Percentiles rank a stretch among this genome's conserved stretches.
These are phyloP conservation scores for Xylaria telfairii DNA, from an alignment of 495 filamentous ascomycete species.

Conservation along the genomic window DNA sequence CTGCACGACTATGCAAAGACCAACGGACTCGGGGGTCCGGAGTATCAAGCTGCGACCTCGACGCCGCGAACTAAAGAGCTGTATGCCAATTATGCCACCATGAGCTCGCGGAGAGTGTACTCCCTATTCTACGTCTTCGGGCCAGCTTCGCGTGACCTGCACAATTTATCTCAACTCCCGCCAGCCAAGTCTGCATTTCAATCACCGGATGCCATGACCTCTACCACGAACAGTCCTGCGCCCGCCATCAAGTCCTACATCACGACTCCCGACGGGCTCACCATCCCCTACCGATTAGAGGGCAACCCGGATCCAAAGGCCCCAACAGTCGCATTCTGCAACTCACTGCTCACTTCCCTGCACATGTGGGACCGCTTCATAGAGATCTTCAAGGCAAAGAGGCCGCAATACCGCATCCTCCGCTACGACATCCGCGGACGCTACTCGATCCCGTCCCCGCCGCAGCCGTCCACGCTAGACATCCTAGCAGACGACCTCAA, in stretches of 20 bases:
- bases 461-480: conserved; percentile 60
- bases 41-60: conserved; percentile 64
- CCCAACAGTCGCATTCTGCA: conserved; percentile 73
- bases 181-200: conserved; percentile 52
- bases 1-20: conserved; percentile 73
- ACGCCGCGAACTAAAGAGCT: conserved; percentile 65
- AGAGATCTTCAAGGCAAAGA: conserved; percentile 58
- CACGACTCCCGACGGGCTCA: conserved; percentile 69
- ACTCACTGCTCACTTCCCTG: conserved; percentile 74
- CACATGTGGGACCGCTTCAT: conserved; percentile 81
- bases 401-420: conserved; percentile 71
- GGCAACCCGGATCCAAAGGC: conserved; percentile 68
- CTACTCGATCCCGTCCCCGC: conserved; percentile 52
- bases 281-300: conserved; percentile 75
- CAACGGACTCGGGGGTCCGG: conserved; percentile 68
- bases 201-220: conserved; percentile 59
- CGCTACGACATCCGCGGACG: conserved; percentile 75
- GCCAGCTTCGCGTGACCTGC: conserved; percentile 70
- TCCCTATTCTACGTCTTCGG: conserved; percentile 80
- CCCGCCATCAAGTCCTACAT: conserved; percentile 69
- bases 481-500: conserved; percentile 69
- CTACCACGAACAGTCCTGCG: conserved; percentile 42
- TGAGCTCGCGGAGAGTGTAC: conserved; percentile 64
- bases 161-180: conserved; percentile 47
- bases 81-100: conserved; percentile 60